Evolutionary conservation across 2,329 filamentous ascomycete species (phyloP), one percentile per base, ranked within the genome.

Genomic region (Hypoxylon sp.): DNA sequence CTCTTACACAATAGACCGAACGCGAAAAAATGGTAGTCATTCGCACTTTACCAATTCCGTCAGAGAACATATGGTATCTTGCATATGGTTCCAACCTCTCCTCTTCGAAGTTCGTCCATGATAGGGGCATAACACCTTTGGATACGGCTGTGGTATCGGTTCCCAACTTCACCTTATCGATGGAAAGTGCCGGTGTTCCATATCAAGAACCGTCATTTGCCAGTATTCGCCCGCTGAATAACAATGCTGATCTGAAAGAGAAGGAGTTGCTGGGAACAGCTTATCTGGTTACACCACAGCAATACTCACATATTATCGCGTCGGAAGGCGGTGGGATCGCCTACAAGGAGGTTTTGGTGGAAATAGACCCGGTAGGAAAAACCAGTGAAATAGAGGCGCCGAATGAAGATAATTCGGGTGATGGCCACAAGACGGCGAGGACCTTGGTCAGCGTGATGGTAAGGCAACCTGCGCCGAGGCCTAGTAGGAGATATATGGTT

Each of bases 401-500:
- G 29, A 31, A 31, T 31, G 29, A 31, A 31, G 6, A 31, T 31
- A 2, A 31, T 31, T 31, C 6, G 29, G 5, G 29, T 31, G 29
- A 9, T 31, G 8, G 2, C 3, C 29, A 9, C 29, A 31, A 8
- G 29, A 31, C 29, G 6, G 29, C 5, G 29, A 17, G 42, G 6
- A 58, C 54, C 24, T 31, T 58, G 5, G 54, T 22, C 11, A 48
- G 22, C 2, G 54, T 39, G 22, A 58, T 58, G 54, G 9, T 13
- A 19, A 58, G 39, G n/a, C 42, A 58, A 11, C 54, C 54, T 13
- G 14, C 39, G 13, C 54, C 54, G 22, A 14, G 22, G 2, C 54
- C 54, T 8, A 58, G 54, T 29, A 14, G 29, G 19, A 39, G 54
- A 3, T 58, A 58, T 24, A 58, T 47, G 54, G 54, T 58, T 47